phyloP scores from a whole-genome alignment of 768 basidiomycete genomes.

The Lactarius evosmus region DNA sequence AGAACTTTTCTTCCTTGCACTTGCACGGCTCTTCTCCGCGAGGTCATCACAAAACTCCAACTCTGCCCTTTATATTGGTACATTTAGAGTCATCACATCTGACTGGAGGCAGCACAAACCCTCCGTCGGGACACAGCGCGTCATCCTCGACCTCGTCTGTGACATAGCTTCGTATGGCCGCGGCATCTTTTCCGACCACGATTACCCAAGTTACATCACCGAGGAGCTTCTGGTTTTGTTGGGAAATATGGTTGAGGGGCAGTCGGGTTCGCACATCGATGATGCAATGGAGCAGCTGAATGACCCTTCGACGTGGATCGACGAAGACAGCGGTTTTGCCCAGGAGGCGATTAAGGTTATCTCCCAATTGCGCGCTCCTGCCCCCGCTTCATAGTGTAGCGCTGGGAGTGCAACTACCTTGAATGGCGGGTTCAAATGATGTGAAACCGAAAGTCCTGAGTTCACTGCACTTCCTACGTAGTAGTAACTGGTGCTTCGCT shows the following conservation, averaged over 20 bases:
- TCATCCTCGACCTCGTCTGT: constrained; percentile 33
- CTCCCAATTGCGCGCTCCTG: not conserved
- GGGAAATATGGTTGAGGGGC: constrained; percentile 1
- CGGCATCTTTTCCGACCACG: not conserved
- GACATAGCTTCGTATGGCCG: constrained; percentile 28
- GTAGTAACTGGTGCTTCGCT: too few relatives aligned
- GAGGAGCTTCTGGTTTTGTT: constrained; percentile 8
- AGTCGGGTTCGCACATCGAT: not conserved
- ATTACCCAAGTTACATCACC: not conserved
- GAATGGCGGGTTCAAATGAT: too few relatives aligned
- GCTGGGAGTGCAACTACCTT: too few relatives aligned
- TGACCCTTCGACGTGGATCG: not conserved
- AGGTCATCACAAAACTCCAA: not conserved
- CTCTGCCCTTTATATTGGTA: constrained; percentile 6
- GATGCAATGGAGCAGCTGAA: constrained; percentile 2
- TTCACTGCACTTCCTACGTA: too few relatives aligned
- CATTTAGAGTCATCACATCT: constrained; percentile 14
- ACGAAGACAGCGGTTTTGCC: not conserved
- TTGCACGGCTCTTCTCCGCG: not conserved
- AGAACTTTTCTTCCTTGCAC: constrained; percentile 13
- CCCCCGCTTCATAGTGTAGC: too few relatives aligned
- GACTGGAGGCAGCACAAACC: constrained; percentile 12
- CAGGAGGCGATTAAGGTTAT: not conserved
- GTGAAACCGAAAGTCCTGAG: too few relatives aligned
- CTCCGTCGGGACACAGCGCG: constrained; percentile 16